Percentiles rank a stretch among this genome's conserved stretches.
Evolutionary conservation across 2,329 filamentous ascomycete genomes (phyloP).

Genomic region (Cryphonectria radicalis): DNA sequence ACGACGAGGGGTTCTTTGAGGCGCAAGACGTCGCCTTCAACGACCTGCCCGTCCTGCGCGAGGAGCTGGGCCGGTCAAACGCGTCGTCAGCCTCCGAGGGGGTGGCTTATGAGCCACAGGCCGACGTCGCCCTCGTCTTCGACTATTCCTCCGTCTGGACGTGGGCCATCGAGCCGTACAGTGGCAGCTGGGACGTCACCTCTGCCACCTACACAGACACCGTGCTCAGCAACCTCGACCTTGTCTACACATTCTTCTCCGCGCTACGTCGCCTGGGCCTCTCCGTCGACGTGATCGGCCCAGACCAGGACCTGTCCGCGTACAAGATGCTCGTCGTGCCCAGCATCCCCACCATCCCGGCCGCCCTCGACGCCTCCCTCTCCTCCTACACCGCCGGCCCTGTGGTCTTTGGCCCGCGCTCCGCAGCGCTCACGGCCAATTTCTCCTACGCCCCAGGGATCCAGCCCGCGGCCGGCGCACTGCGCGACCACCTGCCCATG

Average conservation of each 20-base stretch:
- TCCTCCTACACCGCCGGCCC: constrained; percentile 27
- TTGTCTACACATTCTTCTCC: constrained; percentile 33
- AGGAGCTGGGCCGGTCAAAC: constrained; percentile 2
- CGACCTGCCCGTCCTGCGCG: constrained; percentile 30
- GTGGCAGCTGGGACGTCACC: constrained; percentile 33
- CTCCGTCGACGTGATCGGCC: constrained; percentile 32
- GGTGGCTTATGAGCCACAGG: constrained; percentile 26
- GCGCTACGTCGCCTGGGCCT: constrained; percentile 33
- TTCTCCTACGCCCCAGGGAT: constrained; percentile 32
- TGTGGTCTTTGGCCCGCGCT: constrained; percentile 33
- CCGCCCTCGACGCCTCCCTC: constrained; percentile 28
- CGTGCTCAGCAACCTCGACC: constrained; percentile 29
- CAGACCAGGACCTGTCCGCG: constrained; percentile 30
- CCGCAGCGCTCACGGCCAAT: constrained; percentile 30
- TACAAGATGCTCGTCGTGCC: constrained; percentile 34
- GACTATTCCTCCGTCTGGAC: constrained; percentile 33
- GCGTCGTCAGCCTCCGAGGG: background rate
- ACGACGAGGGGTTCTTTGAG: constrained; percentile 31
- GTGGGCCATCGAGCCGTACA: constrained; percentile 34
- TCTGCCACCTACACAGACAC: constrained; percentile 28
- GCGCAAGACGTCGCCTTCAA: constrained; percentile 28
- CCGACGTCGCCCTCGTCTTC: constrained; percentile 32
- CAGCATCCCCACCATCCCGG: constrained; percentile 32
- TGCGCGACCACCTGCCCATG: constrained; percentile 32
- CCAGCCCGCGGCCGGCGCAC: constrained; percentile 30